Evolutionary conservation across 2,329 filamentous ascomycete species (phyloP), one percentile per base, ranked within the genome.

Genomic region (Aspergillus fumigatiaffinis): DNA sequence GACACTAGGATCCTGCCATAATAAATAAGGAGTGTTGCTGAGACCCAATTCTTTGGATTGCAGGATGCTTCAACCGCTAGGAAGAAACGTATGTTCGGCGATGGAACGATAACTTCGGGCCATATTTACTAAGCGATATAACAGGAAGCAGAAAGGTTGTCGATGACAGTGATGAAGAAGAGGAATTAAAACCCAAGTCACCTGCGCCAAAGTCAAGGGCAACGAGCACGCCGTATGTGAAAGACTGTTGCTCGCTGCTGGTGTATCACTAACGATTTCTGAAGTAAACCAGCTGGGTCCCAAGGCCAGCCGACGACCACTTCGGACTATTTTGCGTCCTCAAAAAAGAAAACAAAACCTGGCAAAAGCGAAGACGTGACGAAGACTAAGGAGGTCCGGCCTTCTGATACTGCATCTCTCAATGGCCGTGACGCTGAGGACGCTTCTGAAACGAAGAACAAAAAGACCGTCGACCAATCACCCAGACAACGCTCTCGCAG

Each of bases 161-260:
- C 50, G 86, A 92, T 60, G 91, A 96, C 61, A 93, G 90, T 62
- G 88, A 90, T 47, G 90, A 92, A 55, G 90, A 92, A 29, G 88
- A 90, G 4, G 79, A 83, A 35, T 77, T 60, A 20, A 74, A 73
- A 32, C 59, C 63, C 28, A 80, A 80, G 59, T 59, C 68, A 51
- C 55, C 66, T 53, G 66, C 64, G 46, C 65, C 74, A 3, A 77
- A 77, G 48, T 66, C 68, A 14, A 76, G 77, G 58, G 65, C 71
- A 17, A 76, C 66, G 57, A 77, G 74, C 57, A 71, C 80, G 57
- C 73, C 80, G 83, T 86, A 78, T 62, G 81, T 70, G 6, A 20
- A 21, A 21, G 35, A 41, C n/a, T 5, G 25, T 25, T 41, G 20
- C 8, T n/a, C 12, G 6, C 21, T 35, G n/a, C 49, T 35, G 12